Conservation (phyloP, 176 grass and related monocot species). For the Lolium perenne region DNA sequence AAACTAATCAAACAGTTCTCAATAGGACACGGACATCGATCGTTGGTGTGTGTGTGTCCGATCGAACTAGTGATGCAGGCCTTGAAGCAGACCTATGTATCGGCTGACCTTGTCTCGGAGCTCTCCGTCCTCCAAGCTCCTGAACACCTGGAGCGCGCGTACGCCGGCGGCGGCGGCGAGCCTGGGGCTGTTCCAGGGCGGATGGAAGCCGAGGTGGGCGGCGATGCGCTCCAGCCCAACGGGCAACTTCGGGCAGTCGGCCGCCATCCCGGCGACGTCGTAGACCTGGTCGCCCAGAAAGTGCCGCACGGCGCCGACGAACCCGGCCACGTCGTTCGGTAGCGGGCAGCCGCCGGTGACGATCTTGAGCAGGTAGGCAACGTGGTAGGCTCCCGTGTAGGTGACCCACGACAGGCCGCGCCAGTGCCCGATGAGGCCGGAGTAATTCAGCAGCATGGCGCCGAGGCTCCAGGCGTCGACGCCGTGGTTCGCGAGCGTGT, state of each 20-base stretch:
- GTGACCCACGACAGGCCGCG: conserved; percentile 5
- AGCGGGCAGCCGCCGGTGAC: neutral
- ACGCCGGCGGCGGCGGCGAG: neutral
- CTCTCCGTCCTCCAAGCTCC: neutral
- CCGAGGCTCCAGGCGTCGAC: neutral
- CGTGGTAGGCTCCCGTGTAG: conserved; percentile 13
- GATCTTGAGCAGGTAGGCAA: neutral
- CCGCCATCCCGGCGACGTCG: neutral
- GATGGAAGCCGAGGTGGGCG: no score
- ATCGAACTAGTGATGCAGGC: no score
- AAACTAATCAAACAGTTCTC: no score
- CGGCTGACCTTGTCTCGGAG: no score
- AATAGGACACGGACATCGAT: no score
- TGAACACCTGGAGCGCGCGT: neutral
- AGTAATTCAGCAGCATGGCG: neutral
- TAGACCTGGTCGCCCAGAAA: neutral
- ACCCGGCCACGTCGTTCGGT: neutral
- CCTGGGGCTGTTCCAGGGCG: neutral
- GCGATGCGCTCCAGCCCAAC: neutral
- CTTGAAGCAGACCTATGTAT: no score
- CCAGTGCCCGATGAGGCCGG: neutral
- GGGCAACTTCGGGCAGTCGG: neutral
- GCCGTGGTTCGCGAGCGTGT: conserved; percentile 8
- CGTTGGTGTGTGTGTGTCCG: neutral
- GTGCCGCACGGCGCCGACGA: neutral